These are phyloP conservation scores for Leccinum olivaceopallidum DNA, from an alignment of 768 basidiomycete species.

Conservation along the genomic window DNA sequence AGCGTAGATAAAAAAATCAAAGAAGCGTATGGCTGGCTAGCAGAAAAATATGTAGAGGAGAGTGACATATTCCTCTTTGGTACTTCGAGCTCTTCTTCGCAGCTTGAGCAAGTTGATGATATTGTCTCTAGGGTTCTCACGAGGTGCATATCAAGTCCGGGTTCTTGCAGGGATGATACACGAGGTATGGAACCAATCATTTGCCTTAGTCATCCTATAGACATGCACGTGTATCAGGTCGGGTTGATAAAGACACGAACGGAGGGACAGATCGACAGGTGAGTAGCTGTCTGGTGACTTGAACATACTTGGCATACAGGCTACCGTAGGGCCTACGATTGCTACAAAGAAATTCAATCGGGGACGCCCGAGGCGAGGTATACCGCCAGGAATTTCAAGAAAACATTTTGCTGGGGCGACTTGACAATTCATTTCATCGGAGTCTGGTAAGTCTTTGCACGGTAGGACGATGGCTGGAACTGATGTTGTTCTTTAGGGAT, in stretches of 20 bases:
- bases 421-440: conserved; percentile 38
- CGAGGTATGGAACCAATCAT: neutral
- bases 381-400: neutral
- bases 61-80: neutral
- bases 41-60: neutral
- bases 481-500: conserved; percentile 38
- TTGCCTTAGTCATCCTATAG: neutral
- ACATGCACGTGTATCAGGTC: neutral
- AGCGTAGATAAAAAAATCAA: neutral
- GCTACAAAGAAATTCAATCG: neutral
- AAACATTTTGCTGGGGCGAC: neutral
- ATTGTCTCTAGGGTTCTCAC: neutral
- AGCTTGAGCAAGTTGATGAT: neutral
- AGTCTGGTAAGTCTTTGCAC: conserved; percentile 39
- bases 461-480: neutral
- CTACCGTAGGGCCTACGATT: neutral
- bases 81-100: neutral
- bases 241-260: neutral
- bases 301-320: neutral
- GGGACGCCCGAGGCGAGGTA: neutral
- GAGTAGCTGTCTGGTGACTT: neutral
- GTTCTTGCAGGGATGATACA: neutral
- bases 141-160: neutral
- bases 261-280: neutral
- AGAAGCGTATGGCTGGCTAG: neutral